Conservation (phyloP, 148 eudicot species). For the Rhododendron williamsianum region DNA sequence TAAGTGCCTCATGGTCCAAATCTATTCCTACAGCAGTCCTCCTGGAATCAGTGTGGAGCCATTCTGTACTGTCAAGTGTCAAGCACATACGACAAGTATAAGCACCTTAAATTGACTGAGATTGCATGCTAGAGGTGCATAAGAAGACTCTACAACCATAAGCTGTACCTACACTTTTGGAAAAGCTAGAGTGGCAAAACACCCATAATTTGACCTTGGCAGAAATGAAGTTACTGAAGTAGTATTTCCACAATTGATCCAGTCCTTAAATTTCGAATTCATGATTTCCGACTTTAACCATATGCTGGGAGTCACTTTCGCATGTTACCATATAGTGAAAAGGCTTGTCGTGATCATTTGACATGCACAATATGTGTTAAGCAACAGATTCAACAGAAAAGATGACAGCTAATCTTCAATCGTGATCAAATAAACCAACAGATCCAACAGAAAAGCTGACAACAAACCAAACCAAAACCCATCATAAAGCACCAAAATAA, state of each 20-base stretch:
- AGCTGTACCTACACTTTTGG: background rate
- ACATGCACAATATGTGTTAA: background rate
- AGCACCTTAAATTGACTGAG: background rate
- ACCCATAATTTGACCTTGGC: background rate
- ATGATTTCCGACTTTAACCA: background rate
- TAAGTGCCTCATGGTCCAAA: constrained; percentile 82
- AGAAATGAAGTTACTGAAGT: background rate
- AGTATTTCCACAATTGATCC: background rate
- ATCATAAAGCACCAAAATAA: background rate
- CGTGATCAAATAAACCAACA: background rate
- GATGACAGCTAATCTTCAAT: background rate
- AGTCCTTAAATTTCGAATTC: background rate
- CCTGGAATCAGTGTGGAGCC: constrained; percentile 82
- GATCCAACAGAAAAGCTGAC: background rate
- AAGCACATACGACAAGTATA: constrained; percentile 13
- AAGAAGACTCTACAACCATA: background rate
- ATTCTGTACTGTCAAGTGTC: constrained; percentile 63
- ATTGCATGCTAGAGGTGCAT: background rate
- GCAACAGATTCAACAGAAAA: background rate
- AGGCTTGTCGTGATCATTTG: background rate
- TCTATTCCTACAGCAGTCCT: constrained; percentile 88
- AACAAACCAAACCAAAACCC: background rate
- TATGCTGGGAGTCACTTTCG: background rate
- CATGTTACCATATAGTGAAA: background rate
- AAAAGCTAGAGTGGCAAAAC: background rate